Percentiles rank a stretch among this genome's conserved stretches.
phyloP scores from a whole-genome alignment of 1,284 basidiomycete species.

The Microbotryomycetes sp. region DNA sequence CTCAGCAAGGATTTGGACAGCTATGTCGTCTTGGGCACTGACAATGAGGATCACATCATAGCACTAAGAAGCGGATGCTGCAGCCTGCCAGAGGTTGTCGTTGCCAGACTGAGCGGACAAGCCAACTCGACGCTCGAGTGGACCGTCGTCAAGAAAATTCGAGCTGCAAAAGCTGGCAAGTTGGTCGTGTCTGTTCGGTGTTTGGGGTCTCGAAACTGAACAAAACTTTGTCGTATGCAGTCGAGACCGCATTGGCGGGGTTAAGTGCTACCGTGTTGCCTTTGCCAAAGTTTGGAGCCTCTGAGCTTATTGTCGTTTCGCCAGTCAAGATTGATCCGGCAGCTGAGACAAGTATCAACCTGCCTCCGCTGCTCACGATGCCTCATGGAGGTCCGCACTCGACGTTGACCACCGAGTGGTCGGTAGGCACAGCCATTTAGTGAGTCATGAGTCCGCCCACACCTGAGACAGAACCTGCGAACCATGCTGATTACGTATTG shows the following conservation, averaged over 20 bases:
- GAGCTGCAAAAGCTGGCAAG: constrained; percentile 1
- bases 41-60: constrained; percentile 48
- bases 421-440: background rate
- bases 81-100: constrained; percentile 1
- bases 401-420: constrained; percentile 50
- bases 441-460: constrained; percentile 41
- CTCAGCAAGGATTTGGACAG: constrained; percentile 44
- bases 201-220: too few species aligned
- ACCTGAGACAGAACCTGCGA: constrained; percentile 52
- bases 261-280: constrained; percentile 19
- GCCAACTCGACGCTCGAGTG: background rate
- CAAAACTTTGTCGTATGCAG: too few species aligned
- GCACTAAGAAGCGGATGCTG: constrained; percentile 52
- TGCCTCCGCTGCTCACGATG: constrained; percentile 49
- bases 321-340: constrained; percentile 41
- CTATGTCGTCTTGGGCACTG: constrained; percentile 54
- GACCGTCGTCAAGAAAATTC: constrained; percentile 9
- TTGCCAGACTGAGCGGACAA: background rate
- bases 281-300: constrained; percentile 42
- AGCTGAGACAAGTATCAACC: constrained; percentile 30
- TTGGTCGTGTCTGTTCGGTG: too few species aligned
- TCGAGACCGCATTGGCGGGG: constrained; percentile 5
- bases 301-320: constrained; percentile 51
- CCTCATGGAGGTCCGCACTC: constrained; percentile 65
- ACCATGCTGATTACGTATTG: too few species aligned